Conservation (phyloP, 345 rosid species). For the Euclidium syriacum region DNA sequence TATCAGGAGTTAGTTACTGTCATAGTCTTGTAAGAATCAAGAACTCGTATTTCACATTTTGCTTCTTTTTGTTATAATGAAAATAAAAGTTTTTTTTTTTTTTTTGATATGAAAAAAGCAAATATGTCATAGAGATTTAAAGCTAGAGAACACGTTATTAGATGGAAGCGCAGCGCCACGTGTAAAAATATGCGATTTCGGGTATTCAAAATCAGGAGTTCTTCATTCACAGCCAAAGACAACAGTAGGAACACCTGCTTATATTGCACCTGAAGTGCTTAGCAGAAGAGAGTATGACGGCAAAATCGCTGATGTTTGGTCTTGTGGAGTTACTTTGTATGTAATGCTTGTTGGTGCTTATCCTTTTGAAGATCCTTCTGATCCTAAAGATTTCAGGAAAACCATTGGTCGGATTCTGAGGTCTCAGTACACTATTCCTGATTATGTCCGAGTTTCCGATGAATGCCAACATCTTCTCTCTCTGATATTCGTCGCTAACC, state of each 20-base stretch:
- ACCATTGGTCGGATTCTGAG: conserved; percentile 42
- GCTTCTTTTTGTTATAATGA: background rate
- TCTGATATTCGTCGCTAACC: conserved; percentile 48
- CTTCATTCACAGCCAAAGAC: conserved; percentile 78
- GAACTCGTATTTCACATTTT: background rate
- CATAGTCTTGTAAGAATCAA: conserved; percentile 54
- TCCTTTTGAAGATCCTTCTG: conserved; percentile 55
- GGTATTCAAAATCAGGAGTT: conserved; percentile 67
- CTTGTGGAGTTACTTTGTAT: conserved; percentile 57
- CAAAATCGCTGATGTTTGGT: conserved; percentile 66
- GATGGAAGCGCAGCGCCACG: conserved; percentile 63
- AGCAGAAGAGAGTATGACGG: conserved; percentile 56
- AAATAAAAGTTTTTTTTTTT: background rate
- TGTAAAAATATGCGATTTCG: conserved; percentile 68
- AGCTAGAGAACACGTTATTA: conserved; percentile 67
- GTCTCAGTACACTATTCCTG: conserved; percentile 54
- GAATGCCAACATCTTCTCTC: conserved; percentile 58
- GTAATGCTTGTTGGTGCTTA: conserved; percentile 64
- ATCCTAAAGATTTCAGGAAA: conserved; percentile 52
- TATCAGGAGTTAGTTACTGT: conserved; percentile 70
- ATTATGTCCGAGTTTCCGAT: conserved; percentile 52
- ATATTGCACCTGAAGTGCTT: conserved; percentile 67
- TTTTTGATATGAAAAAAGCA: conserved; percentile 29
- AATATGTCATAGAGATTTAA: conserved; percentile 68
- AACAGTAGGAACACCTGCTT: conserved; percentile 70